phyloP scores from a whole-genome alignment of 345 rosid genomes.

The Excoecaria cochinchinensis region DNA sequence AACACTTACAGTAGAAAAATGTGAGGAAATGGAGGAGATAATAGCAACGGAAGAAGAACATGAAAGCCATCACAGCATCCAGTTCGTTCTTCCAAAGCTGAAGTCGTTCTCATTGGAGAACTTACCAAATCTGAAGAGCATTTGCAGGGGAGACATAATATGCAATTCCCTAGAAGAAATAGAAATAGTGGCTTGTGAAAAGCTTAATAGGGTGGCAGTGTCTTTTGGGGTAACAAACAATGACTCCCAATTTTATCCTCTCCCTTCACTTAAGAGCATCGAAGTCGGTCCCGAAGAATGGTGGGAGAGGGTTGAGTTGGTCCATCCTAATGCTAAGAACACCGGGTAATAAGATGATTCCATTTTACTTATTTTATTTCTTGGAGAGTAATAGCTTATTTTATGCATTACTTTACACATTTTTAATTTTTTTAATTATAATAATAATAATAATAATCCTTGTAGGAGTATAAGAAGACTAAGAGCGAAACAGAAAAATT shows the following conservation, averaged over 20 bases:
- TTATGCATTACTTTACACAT: too few species aligned
- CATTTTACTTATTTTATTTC: too few species aligned
- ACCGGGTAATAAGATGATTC: too few species aligned
- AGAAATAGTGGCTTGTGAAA: neutral
- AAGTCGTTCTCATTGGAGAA: fast-evolving
- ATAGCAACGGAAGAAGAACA: too few species aligned
- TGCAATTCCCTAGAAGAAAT: slow-evolving; percentile 19
- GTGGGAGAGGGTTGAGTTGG: slow-evolving; percentile 26
- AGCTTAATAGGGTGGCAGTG: slow-evolving; percentile 18
- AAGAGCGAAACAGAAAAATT: too few species aligned
- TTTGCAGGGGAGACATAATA: neutral
- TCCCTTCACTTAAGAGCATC: neutral
- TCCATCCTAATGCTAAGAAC: neutral
- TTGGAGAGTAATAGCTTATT: too few species aligned
- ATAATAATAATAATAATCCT: too few species aligned
- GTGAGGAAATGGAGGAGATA: too few species aligned
- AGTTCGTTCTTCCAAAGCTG: slow-evolving; percentile 16
- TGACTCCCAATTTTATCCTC: neutral
- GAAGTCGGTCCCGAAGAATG: neutral
- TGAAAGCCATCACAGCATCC: too few species aligned
- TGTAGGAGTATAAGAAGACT: too few species aligned
- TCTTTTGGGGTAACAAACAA: neutral
- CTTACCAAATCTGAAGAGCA: slow-evolving; percentile 15
- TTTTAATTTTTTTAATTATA: too few species aligned
- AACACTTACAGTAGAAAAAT: too few species aligned